Evolutionary conservation across 2,329 filamentous ascomycete species (phyloP), one percentile per base, ranked within the genome.

Genomic region (Sporothrix curviconia): DNA sequence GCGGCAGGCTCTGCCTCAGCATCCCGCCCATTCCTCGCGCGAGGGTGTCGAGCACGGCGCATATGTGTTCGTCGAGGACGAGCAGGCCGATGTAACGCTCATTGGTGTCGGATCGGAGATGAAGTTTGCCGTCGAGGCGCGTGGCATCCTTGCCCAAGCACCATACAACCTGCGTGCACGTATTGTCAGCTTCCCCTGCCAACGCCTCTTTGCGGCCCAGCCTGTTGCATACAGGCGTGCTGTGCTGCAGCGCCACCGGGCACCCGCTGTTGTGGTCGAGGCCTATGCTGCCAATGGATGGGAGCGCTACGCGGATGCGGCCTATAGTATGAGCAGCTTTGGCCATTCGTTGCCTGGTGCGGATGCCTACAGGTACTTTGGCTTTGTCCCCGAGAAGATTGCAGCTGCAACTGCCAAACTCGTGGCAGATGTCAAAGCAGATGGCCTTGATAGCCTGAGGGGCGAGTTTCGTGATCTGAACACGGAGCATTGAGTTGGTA

Each of bases 291-390:
- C 72, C 0, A 76, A 77, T 55, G 77, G 78, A 2, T 83, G 79
- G 79, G 79, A 81, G 66, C 65, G 79, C 14, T 82, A 80, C 62
- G 78, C 78, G 0, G 74, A 81, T 65, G 79, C 78, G 0, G 77
- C 73, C 0, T 69, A 71, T 47, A 76, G 71, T 44, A 72, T 82
- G 70, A 73, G 70, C 47, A 66, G 69, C 0, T 82, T 81, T 60
- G 79, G 78, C 0, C 74, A 81, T 60, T 76, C 72, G 17, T 63
- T 81, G 59, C 78, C 78, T 0, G 74, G 77, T 0, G 73, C 74
- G 59, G 72, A 71, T 12, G 77, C 77, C 3, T 82, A 82, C 62
- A 72, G 74, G 60, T 74, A 75, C 61, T 83, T 83, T 62, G 76
- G 78, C 0, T 82, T 76, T 60, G 75, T n/a, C 36, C 15, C n/a